phyloP scores from a whole-genome alignment of 768 basidiomycete species.

The Guyanaporus albipodus region DNA sequence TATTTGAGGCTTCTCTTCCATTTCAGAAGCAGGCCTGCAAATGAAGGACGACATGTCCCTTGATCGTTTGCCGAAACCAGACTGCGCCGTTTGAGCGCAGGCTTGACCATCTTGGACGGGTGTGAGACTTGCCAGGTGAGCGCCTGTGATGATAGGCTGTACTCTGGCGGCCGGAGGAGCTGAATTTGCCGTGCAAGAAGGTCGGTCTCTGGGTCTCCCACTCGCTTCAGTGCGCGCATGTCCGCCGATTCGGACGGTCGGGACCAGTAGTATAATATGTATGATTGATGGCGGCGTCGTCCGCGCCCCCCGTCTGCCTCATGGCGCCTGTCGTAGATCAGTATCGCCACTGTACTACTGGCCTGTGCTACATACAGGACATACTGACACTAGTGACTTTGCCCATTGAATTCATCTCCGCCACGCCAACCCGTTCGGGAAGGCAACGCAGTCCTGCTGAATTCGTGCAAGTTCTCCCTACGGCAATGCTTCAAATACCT shows the following conservation, averaged over 20 bases:
- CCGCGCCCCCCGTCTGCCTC: no score
- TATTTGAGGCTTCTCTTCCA: slow-evolving; percentile 27
- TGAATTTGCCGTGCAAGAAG: slow-evolving; percentile 6
- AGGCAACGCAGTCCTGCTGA: slow-evolving; percentile 13
- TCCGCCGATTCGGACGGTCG: slow-evolving; percentile 16
- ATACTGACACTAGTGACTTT: slow-evolving; percentile 4
- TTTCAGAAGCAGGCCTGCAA: slow-evolving; percentile 26
- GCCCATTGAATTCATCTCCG: slow-evolving; percentile 33
- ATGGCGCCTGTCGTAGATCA: slow-evolving; percentile 17
- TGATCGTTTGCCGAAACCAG: slow-evolving; percentile 28
- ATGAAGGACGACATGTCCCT: slow-evolving; percentile 32
- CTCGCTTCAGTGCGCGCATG: no score
- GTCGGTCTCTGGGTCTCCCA: neutral
- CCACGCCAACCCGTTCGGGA: slow-evolving; percentile 20
- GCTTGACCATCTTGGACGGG: neutral
- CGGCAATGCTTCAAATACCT: slow-evolving; percentile 8
- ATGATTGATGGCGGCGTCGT: no score
- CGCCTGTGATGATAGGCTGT: no score
- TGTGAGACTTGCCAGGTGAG: slow-evolving; percentile 12
- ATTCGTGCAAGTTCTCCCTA: slow-evolving; percentile 26
- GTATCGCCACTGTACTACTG: slow-evolving; percentile 10
- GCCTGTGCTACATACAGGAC: slow-evolving; percentile 9
- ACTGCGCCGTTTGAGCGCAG: slow-evolving; percentile 29
- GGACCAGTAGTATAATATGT: slow-evolving; percentile 9
- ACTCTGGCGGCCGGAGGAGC: no score